Percentiles rank a stretch among this genome's conserved stretches.
Evolutionary conservation across 257 asterid species (phyloP).

Genomic region (Nicotiana obtusifolia): DNA sequence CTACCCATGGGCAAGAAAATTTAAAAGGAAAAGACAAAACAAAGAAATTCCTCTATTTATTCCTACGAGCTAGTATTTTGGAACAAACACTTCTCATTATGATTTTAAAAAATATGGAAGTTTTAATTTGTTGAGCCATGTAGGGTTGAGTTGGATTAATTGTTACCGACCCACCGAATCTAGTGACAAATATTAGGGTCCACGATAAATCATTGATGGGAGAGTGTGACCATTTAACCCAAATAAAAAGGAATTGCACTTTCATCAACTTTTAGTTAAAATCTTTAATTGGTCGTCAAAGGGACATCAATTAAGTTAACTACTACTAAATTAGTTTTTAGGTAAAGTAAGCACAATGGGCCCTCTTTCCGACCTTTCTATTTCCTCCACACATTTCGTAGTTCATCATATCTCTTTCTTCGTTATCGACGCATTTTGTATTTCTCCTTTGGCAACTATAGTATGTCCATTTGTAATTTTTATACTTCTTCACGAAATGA

Average conservation of each 20-base stretch:
- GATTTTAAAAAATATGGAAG: not conserved
- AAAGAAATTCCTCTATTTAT: not conserved
- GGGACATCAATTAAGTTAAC: not conserved
- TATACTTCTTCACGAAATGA: not conserved
- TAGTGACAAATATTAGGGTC: constrained; percentile 1
- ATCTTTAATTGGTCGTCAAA: constrained; percentile 1
- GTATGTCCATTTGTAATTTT: not conserved
- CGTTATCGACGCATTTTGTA: not conserved
- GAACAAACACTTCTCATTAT: not conserved
- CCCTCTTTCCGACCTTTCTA: constrained; percentile 4
- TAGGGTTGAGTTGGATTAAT: not conserved
- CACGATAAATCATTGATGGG: not conserved
- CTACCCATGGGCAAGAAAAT: no score
- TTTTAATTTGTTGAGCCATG: not conserved
- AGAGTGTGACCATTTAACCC: not conserved
- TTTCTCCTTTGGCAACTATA: not conserved
- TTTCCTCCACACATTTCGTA: constrained; percentile 9
- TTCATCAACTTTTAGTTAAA: not conserved
- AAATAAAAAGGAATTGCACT: not conserved
- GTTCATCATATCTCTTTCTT: not conserved
- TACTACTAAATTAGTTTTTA: not conserved
- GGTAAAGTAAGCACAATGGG: not conserved
- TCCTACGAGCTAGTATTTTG: not conserved
- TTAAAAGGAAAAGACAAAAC: not conserved
- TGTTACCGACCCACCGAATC: constrained; percentile 5